phyloP scores from a whole-genome alignment of 441 rosid species.

The Mallotus repandus region DNA sequence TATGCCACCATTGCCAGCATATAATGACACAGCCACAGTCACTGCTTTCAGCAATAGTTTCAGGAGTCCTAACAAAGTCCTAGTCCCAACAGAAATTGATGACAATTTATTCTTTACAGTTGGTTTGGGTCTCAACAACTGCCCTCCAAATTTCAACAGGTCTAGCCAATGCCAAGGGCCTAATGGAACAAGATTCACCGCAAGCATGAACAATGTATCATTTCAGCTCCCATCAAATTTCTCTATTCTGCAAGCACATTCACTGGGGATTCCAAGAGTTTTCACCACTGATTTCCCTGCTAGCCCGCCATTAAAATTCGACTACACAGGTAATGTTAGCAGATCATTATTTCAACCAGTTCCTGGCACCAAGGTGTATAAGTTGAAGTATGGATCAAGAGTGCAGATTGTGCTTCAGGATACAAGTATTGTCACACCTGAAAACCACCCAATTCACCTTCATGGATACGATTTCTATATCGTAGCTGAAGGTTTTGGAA shows the following conservation, averaged over 20 bases:
- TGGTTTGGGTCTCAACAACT: conserved; percentile 70
- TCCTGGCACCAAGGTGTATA: conserved; percentile 65
- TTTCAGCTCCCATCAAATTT: conserved; percentile 64
- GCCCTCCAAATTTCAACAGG: conserved; percentile 48
- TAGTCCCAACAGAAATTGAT: conserved; percentile 66
- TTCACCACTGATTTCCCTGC: conserved; percentile 86
- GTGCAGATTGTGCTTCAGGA: conserved; percentile 85
- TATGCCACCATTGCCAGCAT: conserved; percentile 61
- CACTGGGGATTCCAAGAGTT: conserved; percentile 53
- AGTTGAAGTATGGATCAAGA: conserved; percentile 60
- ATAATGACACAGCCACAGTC: conserved; percentile 67
- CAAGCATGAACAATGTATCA: conserved; percentile 86
- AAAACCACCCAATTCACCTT: conserved; percentile 89
- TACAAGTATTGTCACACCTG: conserved; percentile 74
- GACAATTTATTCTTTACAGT: conserved; percentile 65
- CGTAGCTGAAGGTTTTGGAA: conserved; percentile 79
- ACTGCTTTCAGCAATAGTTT: conserved; percentile 51
- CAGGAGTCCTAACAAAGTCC: conserved; percentile 46
- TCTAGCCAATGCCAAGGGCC: conserved; percentile 61
- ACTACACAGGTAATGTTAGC: conserved; percentile 88
- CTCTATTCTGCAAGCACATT: conserved; percentile 76
- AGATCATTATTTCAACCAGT: conserved; percentile 64
- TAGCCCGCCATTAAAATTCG: conserved; percentile 58
- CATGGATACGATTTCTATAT: conserved; percentile 94
- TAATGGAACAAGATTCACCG: conserved; percentile 78